Evolutionary conservation across 2,329 filamentous ascomycete genomes (phyloP).

Genomic region (Rhynchosporium graminicola): DNA sequence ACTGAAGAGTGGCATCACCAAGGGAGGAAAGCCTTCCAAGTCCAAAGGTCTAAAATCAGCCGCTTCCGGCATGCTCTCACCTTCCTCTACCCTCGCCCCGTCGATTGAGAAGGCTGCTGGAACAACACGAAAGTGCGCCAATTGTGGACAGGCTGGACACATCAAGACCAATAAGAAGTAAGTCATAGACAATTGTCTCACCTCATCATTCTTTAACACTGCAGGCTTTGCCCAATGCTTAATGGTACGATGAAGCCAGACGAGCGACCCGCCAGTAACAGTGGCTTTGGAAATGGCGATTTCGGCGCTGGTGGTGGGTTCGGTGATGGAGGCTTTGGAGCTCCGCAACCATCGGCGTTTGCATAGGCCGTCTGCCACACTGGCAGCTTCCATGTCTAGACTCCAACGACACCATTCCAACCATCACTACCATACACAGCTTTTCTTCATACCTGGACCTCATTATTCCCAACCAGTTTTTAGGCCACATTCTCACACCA

Average conservation of each 20-base stretch:
- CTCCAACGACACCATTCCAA: neutral
- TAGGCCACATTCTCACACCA: neutral
- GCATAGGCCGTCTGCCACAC: neutral
- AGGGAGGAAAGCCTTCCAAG: constrained; percentile 5
- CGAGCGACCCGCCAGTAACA: constrained; percentile 56
- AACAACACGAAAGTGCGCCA: constrained; percentile 91
- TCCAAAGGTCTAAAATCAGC: constrained; percentile 2
- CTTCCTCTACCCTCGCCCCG: constrained; percentile 48
- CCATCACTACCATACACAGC: neutral
- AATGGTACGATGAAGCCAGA: constrained; percentile 76
- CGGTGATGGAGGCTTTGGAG: constrained; percentile 10
- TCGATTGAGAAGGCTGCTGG: constrained; percentile 56
- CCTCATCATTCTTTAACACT: constrained; percentile 27
- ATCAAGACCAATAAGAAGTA: constrained; percentile 99
- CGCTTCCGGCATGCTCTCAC: constrained; percentile 42
- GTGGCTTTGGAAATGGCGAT: constrained; percentile 50
- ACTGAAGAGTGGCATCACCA: constrained; percentile 14
- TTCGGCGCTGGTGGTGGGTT: constrained; percentile 3
- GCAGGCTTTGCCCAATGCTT: constrained; percentile 78
- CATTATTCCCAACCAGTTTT: too few species aligned
- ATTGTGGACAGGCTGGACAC: constrained; percentile 93
- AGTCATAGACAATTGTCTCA: neutral
- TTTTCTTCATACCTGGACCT: neutral
- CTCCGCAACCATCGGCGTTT: constrained; percentile 16
- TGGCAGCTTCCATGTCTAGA: neutral